These are phyloP conservation scores for Ustilago tritici DNA, from an alignment of 1,284 basidiomycete genomes.

Conservation along the genomic window DNA sequence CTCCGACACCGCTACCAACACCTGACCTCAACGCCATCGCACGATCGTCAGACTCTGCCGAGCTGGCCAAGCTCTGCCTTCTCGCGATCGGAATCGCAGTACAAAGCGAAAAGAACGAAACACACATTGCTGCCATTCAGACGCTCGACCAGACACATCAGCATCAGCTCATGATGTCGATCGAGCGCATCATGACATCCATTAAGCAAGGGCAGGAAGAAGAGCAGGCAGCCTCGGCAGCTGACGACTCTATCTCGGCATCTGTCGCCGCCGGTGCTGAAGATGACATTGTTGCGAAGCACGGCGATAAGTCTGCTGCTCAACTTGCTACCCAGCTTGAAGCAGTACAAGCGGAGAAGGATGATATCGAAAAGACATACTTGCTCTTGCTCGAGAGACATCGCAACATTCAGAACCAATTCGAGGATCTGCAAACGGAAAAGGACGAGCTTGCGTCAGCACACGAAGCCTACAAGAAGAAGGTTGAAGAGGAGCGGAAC, in stretches of 20 bases:
- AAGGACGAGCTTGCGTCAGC: slow-evolving; percentile 39
- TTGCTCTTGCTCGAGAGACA: slow-evolving; percentile 82
- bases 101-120: slow-evolving; percentile 79
- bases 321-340: slow-evolving; percentile 80
- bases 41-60: slow-evolving; percentile 77
- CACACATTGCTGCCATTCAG: slow-evolving; percentile 86
- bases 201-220: slow-evolving; percentile 41
- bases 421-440: slow-evolving; percentile 55
- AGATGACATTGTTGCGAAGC: slow-evolving; percentile 12
- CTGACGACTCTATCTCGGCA: slow-evolving; percentile 33
- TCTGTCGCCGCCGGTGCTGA: background rate
- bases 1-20: slow-evolving; percentile 32
- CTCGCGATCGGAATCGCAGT: slow-evolving; percentile 92
- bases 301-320: slow-evolving; percentile 28
- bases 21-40: slow-evolving; percentile 74
- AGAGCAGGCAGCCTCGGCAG: slow-evolving; percentile 11
- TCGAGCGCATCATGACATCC: slow-evolving; percentile 56
- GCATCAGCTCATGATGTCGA: slow-evolving; percentile 81
- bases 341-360: slow-evolving; percentile 55
- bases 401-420: slow-evolving; percentile 77
- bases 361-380: slow-evolving; percentile 81
- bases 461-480: slow-evolving; percentile 45
- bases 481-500: slow-evolving; percentile 48
- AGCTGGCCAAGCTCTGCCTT: slow-evolving; percentile 81
- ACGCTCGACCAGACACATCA: slow-evolving; percentile 81